These are phyloP conservation scores for Silene conica DNA, from an alignment of 148 eudicot genomes.

Conservation along the genomic window DNA sequence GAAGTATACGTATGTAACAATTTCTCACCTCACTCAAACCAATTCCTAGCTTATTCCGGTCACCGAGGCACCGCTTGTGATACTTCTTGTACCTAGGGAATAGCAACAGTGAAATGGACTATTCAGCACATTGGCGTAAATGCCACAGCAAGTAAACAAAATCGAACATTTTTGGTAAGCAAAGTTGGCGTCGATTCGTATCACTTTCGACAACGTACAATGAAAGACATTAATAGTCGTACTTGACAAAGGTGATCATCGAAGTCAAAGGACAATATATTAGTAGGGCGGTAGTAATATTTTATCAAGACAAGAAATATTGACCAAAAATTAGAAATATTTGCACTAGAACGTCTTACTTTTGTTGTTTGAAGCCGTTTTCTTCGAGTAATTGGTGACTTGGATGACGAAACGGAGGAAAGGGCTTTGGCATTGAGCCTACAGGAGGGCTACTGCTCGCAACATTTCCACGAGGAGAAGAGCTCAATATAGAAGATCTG, in stretches of 20 bases:
- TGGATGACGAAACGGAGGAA: conserved; percentile 93
- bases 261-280: too few species aligned
- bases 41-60: conserved; percentile 77
- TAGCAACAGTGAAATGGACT: conserved; percentile 21
- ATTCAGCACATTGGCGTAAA: background rate
- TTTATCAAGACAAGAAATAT: too few species aligned
- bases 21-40: conserved; percentile 88
- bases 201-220: too few species aligned
- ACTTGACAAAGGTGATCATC: too few species aligned
- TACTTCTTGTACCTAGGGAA: conserved; percentile 72
- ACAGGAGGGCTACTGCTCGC: conserved; percentile 77
- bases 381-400: conserved; percentile 92
- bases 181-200: too few species aligned
- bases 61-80: conserved; percentile 73
- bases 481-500: conserved; percentile 75
- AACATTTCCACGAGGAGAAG: conserved; percentile 61
- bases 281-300: too few species aligned
- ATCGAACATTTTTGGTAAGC: too few species aligned
- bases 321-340: background rate
- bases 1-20: background rate
- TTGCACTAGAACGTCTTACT: conserved; percentile 38
- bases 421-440: conserved; percentile 78
- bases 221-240: too few species aligned
- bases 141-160: too few species aligned
- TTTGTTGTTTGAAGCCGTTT: conserved; percentile 91